A percentile compares a stretch with the other conserved stretches of the same genome.
These are phyloP conservation scores for Colletotrichum endophyticum DNA, from an alignment of 2,329 filamentous ascomycete species.

Conservation along the genomic window DNA sequence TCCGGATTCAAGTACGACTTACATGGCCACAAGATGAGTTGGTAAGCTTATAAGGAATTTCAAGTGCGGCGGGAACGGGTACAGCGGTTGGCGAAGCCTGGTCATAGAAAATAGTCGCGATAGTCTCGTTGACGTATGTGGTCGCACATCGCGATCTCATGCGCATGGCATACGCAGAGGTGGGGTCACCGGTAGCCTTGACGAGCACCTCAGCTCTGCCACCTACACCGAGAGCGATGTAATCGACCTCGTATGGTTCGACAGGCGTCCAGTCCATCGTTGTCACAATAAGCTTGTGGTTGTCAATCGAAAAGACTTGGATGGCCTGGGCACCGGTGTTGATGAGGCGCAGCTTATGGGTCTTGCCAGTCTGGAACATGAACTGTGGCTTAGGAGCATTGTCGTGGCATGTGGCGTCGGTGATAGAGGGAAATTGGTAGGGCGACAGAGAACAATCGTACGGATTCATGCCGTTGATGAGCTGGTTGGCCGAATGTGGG, in stretches of 20 bases:
- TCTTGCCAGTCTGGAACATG: constrained; percentile 10
- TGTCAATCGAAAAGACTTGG: constrained; percentile 16
- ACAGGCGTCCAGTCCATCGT: constrained; percentile 10
- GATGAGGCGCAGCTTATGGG: constrained; percentile 11
- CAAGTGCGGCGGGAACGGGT: neutral
- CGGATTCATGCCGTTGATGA: constrained; percentile 50
- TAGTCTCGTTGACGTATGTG: neutral
- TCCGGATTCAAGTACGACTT: neutral
- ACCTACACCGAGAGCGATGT: neutral
- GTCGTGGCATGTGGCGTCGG: constrained; percentile 38
- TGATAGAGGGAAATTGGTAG: constrained; percentile 60
- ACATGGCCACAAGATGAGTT: neutral
- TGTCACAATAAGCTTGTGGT: constrained; percentile 3
- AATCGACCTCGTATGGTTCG: constrained; percentile 14
- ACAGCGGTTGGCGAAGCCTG: neutral
- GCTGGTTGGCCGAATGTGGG: constrained; percentile 39
- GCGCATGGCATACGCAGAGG: constrained; percentile 3
- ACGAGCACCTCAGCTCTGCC: constrained; percentile 11
- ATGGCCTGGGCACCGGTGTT: constrained; percentile 17
- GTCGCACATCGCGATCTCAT: neutral
- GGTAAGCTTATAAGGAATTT: neutral
- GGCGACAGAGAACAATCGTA: constrained; percentile 44
- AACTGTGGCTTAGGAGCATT: neutral
- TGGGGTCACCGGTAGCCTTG: neutral
- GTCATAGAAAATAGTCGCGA: neutral